These are phyloP conservation scores for Lentinula sp. DNA, from an alignment of 768 basidiomycete genomes.

Conservation along the genomic window DNA sequence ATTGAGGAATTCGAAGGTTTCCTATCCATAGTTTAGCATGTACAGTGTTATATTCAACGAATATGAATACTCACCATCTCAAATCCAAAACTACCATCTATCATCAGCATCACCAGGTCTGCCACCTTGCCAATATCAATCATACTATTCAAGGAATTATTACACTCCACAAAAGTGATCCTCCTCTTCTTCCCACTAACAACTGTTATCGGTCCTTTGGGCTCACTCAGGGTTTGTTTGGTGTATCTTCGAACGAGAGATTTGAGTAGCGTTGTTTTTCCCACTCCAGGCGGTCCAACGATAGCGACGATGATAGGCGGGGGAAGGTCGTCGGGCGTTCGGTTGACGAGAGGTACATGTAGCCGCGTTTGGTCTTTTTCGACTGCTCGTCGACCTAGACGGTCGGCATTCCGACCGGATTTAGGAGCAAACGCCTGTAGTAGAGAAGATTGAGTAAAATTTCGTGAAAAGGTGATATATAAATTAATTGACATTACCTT, in stretches of 20 bases:
- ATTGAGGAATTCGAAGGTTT: constrained; percentile 98
- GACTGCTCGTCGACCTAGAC: constrained; percentile 83
- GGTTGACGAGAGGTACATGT: constrained; percentile 93
- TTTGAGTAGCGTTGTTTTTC: constrained; percentile 91
- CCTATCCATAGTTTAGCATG: constrained; percentile 38
- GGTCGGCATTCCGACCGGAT: constrained; percentile 85
- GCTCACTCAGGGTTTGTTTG: constrained; percentile 86
- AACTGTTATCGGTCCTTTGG: constrained; percentile 91
- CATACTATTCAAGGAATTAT: constrained; percentile 97
- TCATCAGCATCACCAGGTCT: constrained; percentile 94
- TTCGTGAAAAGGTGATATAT: not conserved
- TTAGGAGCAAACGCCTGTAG: constrained; percentile 85
- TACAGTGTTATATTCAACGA: too few species aligned
- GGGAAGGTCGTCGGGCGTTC: constrained; percentile 86
- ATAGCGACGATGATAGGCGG: constrained; percentile 94
- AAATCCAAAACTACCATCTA: constrained; percentile 96
- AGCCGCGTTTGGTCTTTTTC: constrained; percentile 92
- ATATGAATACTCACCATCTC: constrained; percentile 73
- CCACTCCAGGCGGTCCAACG: constrained; percentile 95
- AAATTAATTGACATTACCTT: constrained; percentile 49
- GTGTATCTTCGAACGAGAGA: constrained; percentile 88
- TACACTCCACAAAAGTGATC: constrained; percentile 96
- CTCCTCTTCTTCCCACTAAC: constrained; percentile 89
- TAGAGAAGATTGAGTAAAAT: not conserved
- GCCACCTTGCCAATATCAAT: constrained; percentile 97